Evolutionary conservation across 441 rosid species (phyloP).

Genomic region (Gossypium aridum): DNA sequence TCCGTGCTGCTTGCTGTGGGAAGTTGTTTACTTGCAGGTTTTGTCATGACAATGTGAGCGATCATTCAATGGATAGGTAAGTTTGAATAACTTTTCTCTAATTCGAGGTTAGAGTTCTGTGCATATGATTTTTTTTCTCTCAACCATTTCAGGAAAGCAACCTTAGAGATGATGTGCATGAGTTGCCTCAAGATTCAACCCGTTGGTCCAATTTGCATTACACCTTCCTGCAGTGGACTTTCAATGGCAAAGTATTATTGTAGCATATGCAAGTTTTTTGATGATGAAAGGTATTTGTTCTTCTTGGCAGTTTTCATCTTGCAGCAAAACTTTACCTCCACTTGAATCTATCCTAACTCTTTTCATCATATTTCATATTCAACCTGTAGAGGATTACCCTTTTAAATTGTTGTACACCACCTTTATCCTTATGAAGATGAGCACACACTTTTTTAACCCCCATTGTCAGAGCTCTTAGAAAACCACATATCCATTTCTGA

Average conservation of each 20-base stretch:
- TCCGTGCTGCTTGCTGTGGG: conserved; percentile 49
- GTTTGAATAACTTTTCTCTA: background rate
- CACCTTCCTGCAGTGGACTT: conserved; percentile 36
- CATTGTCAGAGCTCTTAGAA: background rate
- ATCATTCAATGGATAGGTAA: conserved; percentile 52
- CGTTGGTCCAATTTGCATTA: conserved; percentile 32
- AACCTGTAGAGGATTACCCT: background rate
- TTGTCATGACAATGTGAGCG: conserved; percentile 48
- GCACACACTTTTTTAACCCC: background rate
- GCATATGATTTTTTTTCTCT: conserved; percentile 3
- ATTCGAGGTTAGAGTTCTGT: conserved; percentile 2
- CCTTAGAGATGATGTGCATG: conserved; percentile 53
- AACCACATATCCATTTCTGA: too few relatives aligned
- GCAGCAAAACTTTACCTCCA: background rate
- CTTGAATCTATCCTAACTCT: background rate
- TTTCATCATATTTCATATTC: background rate
- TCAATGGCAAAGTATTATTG: conserved; percentile 43
- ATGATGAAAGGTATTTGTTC: conserved; percentile 41
- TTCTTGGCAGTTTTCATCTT: background rate
- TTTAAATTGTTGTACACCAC: background rate
- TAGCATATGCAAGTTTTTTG: conserved; percentile 41
- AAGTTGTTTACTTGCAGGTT: conserved; percentile 41
- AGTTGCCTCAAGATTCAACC: conserved; percentile 40
- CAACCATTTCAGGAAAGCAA: conserved; percentile 32
- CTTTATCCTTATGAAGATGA: background rate